Evolutionary conservation across 2,329 filamentous ascomycete species (phyloP), one percentile per base, ranked within the genome.

Genomic region (Dactylellina sp.): DNA sequence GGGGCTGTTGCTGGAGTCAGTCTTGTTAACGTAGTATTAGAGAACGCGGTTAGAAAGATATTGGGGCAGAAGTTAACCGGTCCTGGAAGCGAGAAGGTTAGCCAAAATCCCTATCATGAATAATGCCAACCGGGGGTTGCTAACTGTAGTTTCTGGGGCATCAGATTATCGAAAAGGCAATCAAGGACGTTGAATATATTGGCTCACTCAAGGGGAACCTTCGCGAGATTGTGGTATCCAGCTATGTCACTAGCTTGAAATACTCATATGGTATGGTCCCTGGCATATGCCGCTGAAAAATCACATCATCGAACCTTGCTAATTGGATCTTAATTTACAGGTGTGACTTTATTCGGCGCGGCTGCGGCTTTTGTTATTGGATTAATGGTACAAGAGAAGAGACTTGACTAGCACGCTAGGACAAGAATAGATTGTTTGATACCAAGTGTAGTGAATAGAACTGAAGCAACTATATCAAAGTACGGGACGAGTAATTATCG

Each of bases 241-340:
- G 70, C 22, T 66, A 74, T 39, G 61, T 66, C 14, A 66, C 55
- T 2, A 74, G 70, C 20, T 66, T 74, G 22, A 74, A 66, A 49
- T 66, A 66, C n/a, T 61, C 70, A 5, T 74, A 74, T 20, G 47
- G 70, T 74, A 53, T 44, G 59, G 20, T 5, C 2, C 18, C 35
- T 55, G 18, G 25, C n/a, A 35, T 37, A 25, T 22, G 20, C 1
- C 11, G 7, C 35, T 40, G 44, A 47, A 35, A 35, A 2, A 20
- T 44, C 16, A 18, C 18, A 4, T 28, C 16, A 28, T 24, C 7
- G 32, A n/a, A n/a, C n/a, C n/a, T 16, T 16, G 40, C 22, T 28
- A 44, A 46, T 40, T 32, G 28, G 5, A 50, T 50, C 32, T 50
- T 14, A 18, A n/a, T 32, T n/a, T 12, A 22, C 12, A 74, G 70